These are phyloP conservation scores for Coprinopsis marcescibilis DNA, from an alignment of 768 basidiomycete species.

Conservation along the genomic window DNA sequence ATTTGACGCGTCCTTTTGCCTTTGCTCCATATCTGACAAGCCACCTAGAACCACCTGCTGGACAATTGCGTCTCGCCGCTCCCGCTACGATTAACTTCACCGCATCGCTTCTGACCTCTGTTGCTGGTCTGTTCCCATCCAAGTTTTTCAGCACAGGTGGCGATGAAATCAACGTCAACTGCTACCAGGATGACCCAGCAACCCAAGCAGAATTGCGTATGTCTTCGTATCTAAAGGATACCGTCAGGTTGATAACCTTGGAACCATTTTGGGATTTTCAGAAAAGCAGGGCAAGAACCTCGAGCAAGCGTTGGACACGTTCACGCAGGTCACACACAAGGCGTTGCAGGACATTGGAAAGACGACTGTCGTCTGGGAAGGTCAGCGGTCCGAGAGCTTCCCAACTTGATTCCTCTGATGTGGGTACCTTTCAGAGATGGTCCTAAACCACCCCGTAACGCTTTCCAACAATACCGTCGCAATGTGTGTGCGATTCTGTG, in stretches of 20 bases:
- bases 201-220: constrained; percentile 51
- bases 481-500: constrained; percentile 39
- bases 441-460: constrained; percentile 42
- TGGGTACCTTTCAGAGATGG: constrained; percentile 54
- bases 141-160: constrained; percentile 75
- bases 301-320: constrained; percentile 54
- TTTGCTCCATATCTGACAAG: background rate
- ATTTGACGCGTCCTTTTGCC: background rate
- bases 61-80: constrained; percentile 72
- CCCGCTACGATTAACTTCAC: constrained; percentile 57
- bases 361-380: constrained; percentile 79
- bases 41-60: constrained; percentile 71
- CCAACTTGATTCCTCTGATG: constrained; percentile 14
- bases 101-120: constrained; percentile 42
- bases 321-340: constrained; percentile 52
- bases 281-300: constrained; percentile 44
- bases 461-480: constrained; percentile 46
- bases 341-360: constrained; percentile 52
- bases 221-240: constrained; percentile 7
- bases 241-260: background rate
- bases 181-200: constrained; percentile 54
- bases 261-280: constrained; percentile 7
- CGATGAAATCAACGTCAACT: constrained; percentile 69
- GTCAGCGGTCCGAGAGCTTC: constrained; percentile 22
- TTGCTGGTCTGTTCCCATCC: constrained; percentile 46